phyloP scores from a whole-genome alignment of 2,329 filamentous ascomycete species.

The Diaporthe ampelina region DNA sequence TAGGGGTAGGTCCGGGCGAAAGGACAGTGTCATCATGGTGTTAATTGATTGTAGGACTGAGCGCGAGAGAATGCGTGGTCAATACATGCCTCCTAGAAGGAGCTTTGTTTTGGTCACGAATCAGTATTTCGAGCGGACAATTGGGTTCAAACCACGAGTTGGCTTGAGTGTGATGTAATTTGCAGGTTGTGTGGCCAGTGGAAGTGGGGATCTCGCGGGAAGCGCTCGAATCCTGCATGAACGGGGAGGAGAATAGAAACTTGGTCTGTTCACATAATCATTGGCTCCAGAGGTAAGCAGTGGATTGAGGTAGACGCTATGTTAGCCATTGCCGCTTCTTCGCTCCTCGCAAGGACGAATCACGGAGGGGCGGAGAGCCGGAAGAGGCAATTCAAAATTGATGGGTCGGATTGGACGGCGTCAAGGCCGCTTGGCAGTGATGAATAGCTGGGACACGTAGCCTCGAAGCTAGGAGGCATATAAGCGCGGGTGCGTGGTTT shows the following conservation, averaged over 20 bases:
- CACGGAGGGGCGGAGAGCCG: not conserved
- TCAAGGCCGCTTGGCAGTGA: constrained; percentile 15
- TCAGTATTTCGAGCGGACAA: not conserved
- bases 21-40: not conserved
- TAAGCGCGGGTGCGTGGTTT: constrained; percentile 10
- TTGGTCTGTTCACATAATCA: not conserved
- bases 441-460: not conserved
- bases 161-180: constrained; percentile 10
- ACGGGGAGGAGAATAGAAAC: not conserved
- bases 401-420: constrained; percentile 1
- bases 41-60: not conserved
- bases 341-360: not conserved
- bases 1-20: not conserved
- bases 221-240: constrained; percentile 1
- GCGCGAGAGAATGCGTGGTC: not conserved
- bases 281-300: not conserved
- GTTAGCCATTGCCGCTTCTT: not conserved
- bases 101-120: not conserved
- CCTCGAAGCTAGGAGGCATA: not conserved
- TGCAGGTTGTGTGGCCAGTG: not conserved
- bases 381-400: not conserved
- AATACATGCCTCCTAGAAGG: not conserved
- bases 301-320: constrained; percentile 18
- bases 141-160: not conserved
- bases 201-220: constrained; percentile 20